Evolutionary conservation across 768 basidiomycete species (phyloP), one percentile per base, ranked within the genome.

Genomic region (Glaciozyma antarctica): DNA sequence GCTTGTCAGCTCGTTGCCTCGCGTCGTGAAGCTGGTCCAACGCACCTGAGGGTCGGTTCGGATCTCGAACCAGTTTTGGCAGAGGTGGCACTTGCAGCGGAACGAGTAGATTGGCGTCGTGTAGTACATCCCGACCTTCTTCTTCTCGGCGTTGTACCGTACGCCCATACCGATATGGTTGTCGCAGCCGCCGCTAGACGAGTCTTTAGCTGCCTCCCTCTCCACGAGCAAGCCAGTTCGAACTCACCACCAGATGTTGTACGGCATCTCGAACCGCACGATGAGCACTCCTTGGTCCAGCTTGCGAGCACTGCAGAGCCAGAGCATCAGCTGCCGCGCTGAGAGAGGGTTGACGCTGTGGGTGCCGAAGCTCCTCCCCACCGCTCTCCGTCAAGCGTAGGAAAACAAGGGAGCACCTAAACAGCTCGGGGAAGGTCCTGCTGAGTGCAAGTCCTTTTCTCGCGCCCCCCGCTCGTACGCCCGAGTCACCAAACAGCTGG

Each of bases 131-230:
- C 95, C 95, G 43, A 97, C 83, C 77, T 94, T 97, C 80, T 88
- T 88, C 83, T 99, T 99, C 77, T 98, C 93, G 0, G 95, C 95
- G 71, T 99, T 99, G 80, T 97, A 99, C n/a, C 95, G 88, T 2
- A 99, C 95, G 28, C 95, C 95, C 84, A 95, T 95, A 16, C 95
- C 95, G 58, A 99, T 90, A 78, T 98, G 95, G 71, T 88, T 87
- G 76, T 93, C 86, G 78, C 94, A 99, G 78, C 87, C 87, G 43
- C 86, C 90, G 73, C 94, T 97, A 77, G 45, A 63, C 26, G 75
- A 74, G 4, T 5, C 44, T 19, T 32, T n/a, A 58, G 32, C 59
- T 62, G 49, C 45, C 45, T 21, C 32, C 32, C 32, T 28, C 4
- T 21, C 21, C 47, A 6, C 21, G 24, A 54, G 19, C 19, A 22